A percentile compares a stretch with the other conserved stretches of the same genome.
phyloP scores from a whole-genome alignment of 169 alveolate species.

The Plasmodium blacklocki region DNA sequence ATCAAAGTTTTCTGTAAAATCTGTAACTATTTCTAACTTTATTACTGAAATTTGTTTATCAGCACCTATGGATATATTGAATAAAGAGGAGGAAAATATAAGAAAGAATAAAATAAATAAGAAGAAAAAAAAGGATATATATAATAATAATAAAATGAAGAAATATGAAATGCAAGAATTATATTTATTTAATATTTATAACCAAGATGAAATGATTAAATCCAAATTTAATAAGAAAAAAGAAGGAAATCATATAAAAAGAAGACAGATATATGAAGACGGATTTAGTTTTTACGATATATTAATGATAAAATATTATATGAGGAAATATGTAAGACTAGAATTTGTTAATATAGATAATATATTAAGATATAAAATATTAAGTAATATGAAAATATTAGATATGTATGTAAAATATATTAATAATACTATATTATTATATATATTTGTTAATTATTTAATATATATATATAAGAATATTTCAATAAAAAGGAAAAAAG shows the following conservation, averaged over 20 bases:
- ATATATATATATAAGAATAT: slow-evolving; percentile 17
- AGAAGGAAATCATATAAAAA: background rate
- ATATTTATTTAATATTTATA: background rate
- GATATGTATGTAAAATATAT: slow-evolving; percentile 44
- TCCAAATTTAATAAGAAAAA: background rate
- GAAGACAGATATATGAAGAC: too few relatives aligned
- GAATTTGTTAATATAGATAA: background rate
- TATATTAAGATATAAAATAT: background rate
- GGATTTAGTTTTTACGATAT: slow-evolving; percentile 22
- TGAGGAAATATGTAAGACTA: slow-evolving; percentile 15
- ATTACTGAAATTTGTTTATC: slow-evolving; percentile 8
- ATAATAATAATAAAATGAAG: background rate
- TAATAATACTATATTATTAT: slow-evolving; percentile 30
- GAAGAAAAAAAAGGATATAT: background rate
- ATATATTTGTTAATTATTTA: slow-evolving; percentile 9
- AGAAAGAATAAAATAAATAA: background rate
- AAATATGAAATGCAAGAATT: background rate
- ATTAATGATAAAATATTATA: slow-evolving; percentile 27
- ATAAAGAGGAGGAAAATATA: background rate
- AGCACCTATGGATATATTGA: background rate
- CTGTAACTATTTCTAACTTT: background rate
- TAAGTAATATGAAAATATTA: slow-evolving; percentile 2
- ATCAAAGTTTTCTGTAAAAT: slow-evolving; percentile 24
- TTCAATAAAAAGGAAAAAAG: background rate
- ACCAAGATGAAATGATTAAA: background rate